These are phyloP conservation scores for Fonsecaea pugnacius DNA, from an alignment of 2,329 filamentous ascomycete species.

Conservation along the genomic window DNA sequence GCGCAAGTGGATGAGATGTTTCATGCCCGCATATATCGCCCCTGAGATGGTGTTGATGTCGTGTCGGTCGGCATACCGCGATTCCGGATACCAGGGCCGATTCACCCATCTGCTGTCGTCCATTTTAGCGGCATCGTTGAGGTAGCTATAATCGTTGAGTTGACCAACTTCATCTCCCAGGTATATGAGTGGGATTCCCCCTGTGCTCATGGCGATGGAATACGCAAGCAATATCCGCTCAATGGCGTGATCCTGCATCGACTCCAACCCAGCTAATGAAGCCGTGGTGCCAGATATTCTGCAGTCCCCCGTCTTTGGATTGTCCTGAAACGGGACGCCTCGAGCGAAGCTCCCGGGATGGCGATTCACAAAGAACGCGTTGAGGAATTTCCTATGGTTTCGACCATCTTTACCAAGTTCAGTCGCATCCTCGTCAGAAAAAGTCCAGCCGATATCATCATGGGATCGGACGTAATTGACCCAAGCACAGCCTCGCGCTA, in stretches of 20 bases:
- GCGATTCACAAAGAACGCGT: slow-evolving; percentile 37
- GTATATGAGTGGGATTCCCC: slow-evolving; percentile 36
- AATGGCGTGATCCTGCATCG: slow-evolving; percentile 34
- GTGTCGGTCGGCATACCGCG: slow-evolving; percentile 32
- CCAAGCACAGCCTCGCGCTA: slow-evolving; percentile 35
- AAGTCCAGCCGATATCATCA: slow-evolving; percentile 37
- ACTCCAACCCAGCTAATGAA: slow-evolving; percentile 34
- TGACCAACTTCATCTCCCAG: slow-evolving; percentile 37
- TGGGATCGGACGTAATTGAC: slow-evolving; percentile 37
- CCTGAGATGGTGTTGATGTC: slow-evolving; percentile 32
- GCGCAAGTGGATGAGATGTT: slow-evolving; percentile 33
- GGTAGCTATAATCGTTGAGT: slow-evolving; percentile 37
- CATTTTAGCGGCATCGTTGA: slow-evolving; percentile 35
- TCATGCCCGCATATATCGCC: slow-evolving; percentile 33
- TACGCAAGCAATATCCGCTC: slow-evolving; percentile 35
- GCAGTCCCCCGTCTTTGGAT: slow-evolving; percentile 35
- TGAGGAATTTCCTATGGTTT: slow-evolving; percentile 35
- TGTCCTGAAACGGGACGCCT: slow-evolving; percentile 37
- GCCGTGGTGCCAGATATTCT: slow-evolving; percentile 36
- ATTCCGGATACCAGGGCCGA: slow-evolving; percentile 32
- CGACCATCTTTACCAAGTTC: slow-evolving; percentile 34
- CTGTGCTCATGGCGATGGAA: slow-evolving; percentile 36
- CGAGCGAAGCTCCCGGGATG: slow-evolving; percentile 35
- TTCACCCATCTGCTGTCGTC: slow-evolving; percentile 37
- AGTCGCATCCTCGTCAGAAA: slow-evolving; percentile 34